phyloP scores from a whole-genome alignment of 2,329 filamentous ascomycete species.

The Escovopsis weberi region DNA sequence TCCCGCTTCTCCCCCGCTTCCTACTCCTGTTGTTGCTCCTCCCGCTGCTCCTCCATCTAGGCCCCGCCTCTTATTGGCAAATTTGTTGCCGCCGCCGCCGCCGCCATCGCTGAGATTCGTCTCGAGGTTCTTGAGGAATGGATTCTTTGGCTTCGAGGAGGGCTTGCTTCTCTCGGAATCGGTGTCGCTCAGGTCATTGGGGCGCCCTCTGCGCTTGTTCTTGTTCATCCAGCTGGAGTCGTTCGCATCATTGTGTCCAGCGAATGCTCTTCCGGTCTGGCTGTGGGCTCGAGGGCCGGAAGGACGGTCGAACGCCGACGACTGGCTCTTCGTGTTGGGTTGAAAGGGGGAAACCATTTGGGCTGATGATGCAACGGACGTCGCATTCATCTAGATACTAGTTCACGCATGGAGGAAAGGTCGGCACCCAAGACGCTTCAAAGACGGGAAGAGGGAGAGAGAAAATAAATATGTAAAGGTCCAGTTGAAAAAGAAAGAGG shows the following conservation, averaged over 20 bases:
- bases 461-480: too few relatives aligned
- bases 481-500: too few relatives aligned
- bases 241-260: conserved; percentile 17
- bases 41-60: neutral
- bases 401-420: conserved; percentile 19
- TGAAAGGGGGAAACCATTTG: conserved; percentile 24
- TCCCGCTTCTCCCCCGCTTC: too few relatives aligned
- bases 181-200: conserved; percentile 14
- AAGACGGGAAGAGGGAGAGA: neutral
- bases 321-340: conserved; percentile 20
- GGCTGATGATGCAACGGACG: conserved; percentile 25
- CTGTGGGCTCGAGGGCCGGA: conserved; percentile 17
- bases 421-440: too few relatives aligned
- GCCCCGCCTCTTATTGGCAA: neutral
- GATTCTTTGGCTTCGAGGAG: conserved; percentile 10
- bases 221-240: conserved; percentile 14
- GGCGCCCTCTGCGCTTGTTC: conserved; percentile 12
- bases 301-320: conserved; percentile 21
- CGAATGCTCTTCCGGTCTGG: conserved; percentile 14
- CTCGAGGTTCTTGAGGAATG: conserved; percentile 13
- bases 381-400: conserved; percentile 22
- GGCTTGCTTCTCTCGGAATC: conserved; percentile 12
- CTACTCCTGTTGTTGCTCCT: too few relatives aligned
- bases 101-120: conserved; percentile 12
- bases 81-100: conserved; percentile 2